Conservation (phyloP, 371 early-diverging fungal species). For the Conidiobolus coronatus region DNA sequence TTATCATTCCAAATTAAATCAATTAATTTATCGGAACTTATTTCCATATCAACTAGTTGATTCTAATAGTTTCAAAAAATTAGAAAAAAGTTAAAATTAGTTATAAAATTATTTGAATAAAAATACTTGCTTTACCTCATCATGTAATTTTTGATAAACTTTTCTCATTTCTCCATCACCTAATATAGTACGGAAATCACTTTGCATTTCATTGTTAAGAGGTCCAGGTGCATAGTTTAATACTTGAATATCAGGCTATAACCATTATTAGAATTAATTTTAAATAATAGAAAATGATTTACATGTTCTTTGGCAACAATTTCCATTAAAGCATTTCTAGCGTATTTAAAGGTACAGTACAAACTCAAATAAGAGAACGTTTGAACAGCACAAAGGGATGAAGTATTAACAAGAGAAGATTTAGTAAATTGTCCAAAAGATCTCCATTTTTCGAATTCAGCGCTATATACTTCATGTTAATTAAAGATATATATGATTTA, state of each 20-base stretch:
- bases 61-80: conserved; percentile 12
- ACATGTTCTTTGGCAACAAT: conserved; percentile 34
- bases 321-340: conserved; percentile 53
- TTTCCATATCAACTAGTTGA: conserved; percentile 44
- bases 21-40: conserved; percentile 36
- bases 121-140: conserved; percentile 19
- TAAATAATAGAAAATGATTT: neutral
- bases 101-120: neutral
- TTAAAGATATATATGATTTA: neutral
- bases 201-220: conserved; percentile 72
- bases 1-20: conserved; percentile 21
- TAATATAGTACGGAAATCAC: conserved; percentile 36
- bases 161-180: conserved; percentile 39
- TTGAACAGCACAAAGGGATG: conserved; percentile 59
- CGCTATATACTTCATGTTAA: neutral
- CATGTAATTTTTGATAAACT: conserved; percentile 30
- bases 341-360: conserved; percentile 72
- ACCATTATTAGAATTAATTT: too few species aligned
- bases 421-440: neutral
- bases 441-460: neutral
- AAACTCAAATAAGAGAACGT: conserved; percentile 59
- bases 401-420: conserved; percentile 39
- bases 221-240: conserved; percentile 87
- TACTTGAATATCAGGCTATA: conserved; percentile 18
- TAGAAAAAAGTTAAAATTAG: conserved; percentile 6